Conservation (phyloP, 2,329 filamentous ascomycete genomes). For the Leptographium wingfieldii region DNA sequence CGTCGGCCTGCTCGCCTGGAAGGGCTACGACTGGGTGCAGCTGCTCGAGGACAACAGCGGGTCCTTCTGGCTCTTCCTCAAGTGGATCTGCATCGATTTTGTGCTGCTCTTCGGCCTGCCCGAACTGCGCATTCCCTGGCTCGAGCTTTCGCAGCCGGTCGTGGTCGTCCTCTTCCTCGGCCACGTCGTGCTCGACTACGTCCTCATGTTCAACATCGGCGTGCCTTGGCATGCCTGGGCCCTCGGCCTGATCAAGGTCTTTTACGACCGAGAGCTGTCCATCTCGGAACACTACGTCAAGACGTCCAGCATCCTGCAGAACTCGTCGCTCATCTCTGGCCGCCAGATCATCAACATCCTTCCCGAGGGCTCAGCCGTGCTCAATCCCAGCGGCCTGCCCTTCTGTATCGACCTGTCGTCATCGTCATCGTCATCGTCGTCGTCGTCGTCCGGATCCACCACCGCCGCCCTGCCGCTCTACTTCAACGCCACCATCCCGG, state of each 20-base stretch:
- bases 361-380: constrained; percentile 80
- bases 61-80: constrained; percentile 83
- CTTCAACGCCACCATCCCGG: constrained; percentile 87
- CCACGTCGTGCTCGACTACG: constrained; percentile 64
- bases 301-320: constrained; percentile 74
- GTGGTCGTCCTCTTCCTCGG: constrained; percentile 57
- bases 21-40: constrained; percentile 73
- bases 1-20: constrained; percentile 62
- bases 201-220: constrained; percentile 87
- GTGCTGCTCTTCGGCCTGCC: constrained; percentile 80
- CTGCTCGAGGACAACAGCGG: constrained; percentile 70
- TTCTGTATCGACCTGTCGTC: constrained; percentile 54
- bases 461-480: constrained; percentile 53
- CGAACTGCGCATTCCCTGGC: constrained; percentile 83
- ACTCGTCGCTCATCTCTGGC: constrained; percentile 85
- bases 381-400: constrained; percentile 70
- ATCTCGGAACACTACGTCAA: constrained; percentile 92
- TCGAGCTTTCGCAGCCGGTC: constrained; percentile 73
- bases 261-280: constrained; percentile 86
- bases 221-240: constrained; percentile 61
- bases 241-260: constrained; percentile 58
- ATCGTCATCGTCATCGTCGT: constrained; percentile 36
- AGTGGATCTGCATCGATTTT: constrained; percentile 84
- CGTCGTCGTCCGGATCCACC: constrained; percentile 42
- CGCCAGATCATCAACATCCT: constrained; percentile 97